Base-by-base conservation (phyloP, 2,329 filamentous ascomycete species). In the Fusarium sp. region DNA sequence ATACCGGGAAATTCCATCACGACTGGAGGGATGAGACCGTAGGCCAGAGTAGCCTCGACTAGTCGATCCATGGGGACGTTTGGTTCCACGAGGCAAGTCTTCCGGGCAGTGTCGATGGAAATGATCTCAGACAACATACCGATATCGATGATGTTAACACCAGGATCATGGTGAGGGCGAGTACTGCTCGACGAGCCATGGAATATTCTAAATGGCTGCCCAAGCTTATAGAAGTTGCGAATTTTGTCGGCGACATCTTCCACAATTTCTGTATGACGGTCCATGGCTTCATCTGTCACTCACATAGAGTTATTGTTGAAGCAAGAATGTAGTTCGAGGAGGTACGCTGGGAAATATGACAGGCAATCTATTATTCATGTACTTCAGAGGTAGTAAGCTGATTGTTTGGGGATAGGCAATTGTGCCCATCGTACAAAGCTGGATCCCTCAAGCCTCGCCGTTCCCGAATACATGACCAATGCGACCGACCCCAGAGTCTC, bases 131-230 rank as follows among this genome's bases (percentile, higher is more conserved):
- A 65, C 14, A 75, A 14, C 45, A 52, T 53, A 37, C 59, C 57
- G 30, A 75, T 75, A n/a, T 75, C 71, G 44, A 75, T 41, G 3
- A 61, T 19, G 2, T 54, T 74, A 8, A 54, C 13, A 3, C 45
- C 24, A 2, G 49, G 76, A 1, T 71, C 72, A 28, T 79, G 77
- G 5, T 80, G 80, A 15, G 84, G 83, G 5, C 84, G 87, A 40
- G 91, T 94, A 71, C 86, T 90, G 79, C 92, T 93, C 47, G 91
- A 92, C 14, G 88, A 89, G 66, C 91, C 90, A 79, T 93, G 90
- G 72, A 84, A 88, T 76, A 93, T 90, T 43, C 91, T 86, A 79
- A 90, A 93, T 7, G 89, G 86, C 72, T 82, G 76, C 22, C 75
- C 75, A 10, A 79, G 75, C 51, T 80, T 77, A 71, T 81, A 84